These are phyloP conservation scores for Aspergillus avenaceus DNA, from an alignment of 495 filamentous ascomycete species.

Conservation along the genomic window DNA sequence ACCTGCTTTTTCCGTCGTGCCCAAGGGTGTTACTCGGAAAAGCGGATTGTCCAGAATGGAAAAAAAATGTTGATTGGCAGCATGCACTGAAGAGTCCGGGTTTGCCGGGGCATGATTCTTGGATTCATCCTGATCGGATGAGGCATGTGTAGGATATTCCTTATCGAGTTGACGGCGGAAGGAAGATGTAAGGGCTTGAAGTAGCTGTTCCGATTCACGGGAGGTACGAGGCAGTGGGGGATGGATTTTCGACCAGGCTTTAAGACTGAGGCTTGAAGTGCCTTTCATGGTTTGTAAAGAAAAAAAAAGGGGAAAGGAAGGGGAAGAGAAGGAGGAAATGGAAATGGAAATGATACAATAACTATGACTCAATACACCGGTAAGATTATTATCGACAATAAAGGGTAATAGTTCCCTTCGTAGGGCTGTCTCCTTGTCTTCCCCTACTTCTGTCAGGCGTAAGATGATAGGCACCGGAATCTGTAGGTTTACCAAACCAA, in stretches of 20 bases:
- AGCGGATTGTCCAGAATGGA: constrained; percentile 71
- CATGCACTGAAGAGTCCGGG: constrained; percentile 28
- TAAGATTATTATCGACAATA: neutral
- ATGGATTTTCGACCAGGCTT: constrained; percentile 59
- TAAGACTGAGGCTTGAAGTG: constrained; percentile 36
- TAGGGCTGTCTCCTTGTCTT: too few species aligned
- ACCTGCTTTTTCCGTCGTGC: constrained; percentile 5
- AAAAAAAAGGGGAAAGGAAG: neutral
- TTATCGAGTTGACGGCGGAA: constrained; percentile 70
- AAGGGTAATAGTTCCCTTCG: neutral
- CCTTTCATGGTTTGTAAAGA: constrained; percentile 35
- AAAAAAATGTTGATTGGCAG: constrained; percentile 54
- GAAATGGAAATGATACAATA: neutral
- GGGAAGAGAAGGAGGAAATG: neutral
- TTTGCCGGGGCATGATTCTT: constrained; percentile 7
- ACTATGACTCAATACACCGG: too few species aligned
- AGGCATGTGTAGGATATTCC: constrained; percentile 49
- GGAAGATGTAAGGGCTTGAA: constrained; percentile 66
- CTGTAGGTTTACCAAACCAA: neutral
- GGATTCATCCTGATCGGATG: constrained; percentile 14
- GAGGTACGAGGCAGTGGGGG: constrained; percentile 62
- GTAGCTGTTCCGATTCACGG: constrained; percentile 63
- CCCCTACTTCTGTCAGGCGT: neutral
- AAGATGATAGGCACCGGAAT: neutral
- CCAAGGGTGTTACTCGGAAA: constrained; percentile 31